A percentile compares a stretch with the other conserved stretches of the same genome.
Evolutionary conservation across 345 rosid genomes (phyloP).

Genomic region (Moricandia arvensis): DNA sequence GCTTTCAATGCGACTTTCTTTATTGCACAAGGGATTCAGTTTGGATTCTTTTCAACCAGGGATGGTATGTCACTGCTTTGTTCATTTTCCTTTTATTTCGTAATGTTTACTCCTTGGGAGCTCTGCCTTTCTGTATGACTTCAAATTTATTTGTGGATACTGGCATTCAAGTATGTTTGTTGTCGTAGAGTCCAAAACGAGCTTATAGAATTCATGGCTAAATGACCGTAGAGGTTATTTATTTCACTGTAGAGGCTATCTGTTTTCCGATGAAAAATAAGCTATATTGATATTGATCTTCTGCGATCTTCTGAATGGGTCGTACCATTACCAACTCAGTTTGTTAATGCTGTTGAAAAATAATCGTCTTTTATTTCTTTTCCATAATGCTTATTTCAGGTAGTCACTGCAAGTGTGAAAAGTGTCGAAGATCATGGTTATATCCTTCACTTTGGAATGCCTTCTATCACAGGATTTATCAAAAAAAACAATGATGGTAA

Average conservation of each 20-base stretch:
- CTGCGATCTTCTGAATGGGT: constrained; percentile 10
- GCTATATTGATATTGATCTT: not conserved
- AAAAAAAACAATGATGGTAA: constrained; percentile 56
- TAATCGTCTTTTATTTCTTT: constrained; percentile 6
- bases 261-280: not conserved
- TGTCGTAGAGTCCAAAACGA: constrained; percentile 1
- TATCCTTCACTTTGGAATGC: constrained; percentile 83
- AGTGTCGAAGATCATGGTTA: constrained; percentile 97
- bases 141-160: not conserved
- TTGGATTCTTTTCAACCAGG: constrained; percentile 81
- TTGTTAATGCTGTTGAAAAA: not conserved
- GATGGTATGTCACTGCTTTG: constrained; percentile 61
- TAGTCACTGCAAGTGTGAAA: constrained; percentile 70
- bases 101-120: not conserved
- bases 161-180: not conserved
- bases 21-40: constrained; percentile 68
- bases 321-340: not conserved
- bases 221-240: constrained; percentile 1
- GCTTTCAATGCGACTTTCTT: constrained; percentile 87
- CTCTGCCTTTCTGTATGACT: not conserved
- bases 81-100: constrained; percentile 17
- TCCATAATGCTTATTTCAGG: constrained; percentile 44
- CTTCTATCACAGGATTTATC: constrained; percentile 79
- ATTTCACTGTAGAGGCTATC: not conserved
- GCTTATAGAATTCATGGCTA: constrained; percentile 10